These are phyloP conservation scores for Aulographum hederae DNA, from an alignment of 2,329 filamentous ascomycete genomes.

Conservation along the genomic window DNA sequence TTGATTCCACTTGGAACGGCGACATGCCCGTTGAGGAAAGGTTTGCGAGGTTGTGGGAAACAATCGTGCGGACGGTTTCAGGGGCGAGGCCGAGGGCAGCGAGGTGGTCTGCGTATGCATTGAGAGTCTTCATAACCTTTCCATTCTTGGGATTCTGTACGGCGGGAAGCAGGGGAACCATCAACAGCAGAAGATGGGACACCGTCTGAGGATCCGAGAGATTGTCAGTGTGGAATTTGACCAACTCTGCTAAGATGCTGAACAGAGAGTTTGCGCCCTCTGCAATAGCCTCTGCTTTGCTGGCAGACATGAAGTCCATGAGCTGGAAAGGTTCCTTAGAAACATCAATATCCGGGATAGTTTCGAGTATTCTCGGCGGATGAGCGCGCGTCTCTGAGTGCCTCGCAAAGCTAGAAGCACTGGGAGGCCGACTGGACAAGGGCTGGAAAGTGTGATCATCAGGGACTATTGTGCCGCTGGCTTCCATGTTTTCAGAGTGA, in stretches of 20 bases:
- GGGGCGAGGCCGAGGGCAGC: conserved; percentile 17
- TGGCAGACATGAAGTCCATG: too few species aligned
- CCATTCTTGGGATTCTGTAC: conserved; percentile 13
- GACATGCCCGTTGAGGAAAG: conserved; percentile 25
- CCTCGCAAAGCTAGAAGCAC: background rate
- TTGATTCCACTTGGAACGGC: conserved; percentile 33
- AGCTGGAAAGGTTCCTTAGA: conserved; percentile 12
- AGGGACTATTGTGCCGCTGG: conserved; percentile 20
- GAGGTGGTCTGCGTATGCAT: conserved; percentile 21
- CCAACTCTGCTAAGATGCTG: conserved; percentile 23
- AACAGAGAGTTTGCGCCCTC: too few species aligned
- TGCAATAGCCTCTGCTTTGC: too few species aligned
- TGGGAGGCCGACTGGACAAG: background rate
- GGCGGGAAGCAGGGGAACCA: conserved; percentile 25
- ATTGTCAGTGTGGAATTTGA: conserved; percentile 21
- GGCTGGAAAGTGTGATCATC: too few species aligned
- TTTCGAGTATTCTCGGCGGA: background rate
- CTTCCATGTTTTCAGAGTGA: conserved; percentile 16
- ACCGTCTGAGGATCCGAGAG: conserved; percentile 28
- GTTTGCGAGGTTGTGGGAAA: conserved; percentile 20
- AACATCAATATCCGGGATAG: conserved; percentile 9
- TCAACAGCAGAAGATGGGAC: conserved; percentile 25
- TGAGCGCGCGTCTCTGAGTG: background rate
- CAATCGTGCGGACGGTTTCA: conserved; percentile 20
- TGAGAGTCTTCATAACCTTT: conserved; percentile 12